phyloP scores from a whole-genome alignment of 257 asterid genomes.

The Salvia miltiorrhiza region DNA sequence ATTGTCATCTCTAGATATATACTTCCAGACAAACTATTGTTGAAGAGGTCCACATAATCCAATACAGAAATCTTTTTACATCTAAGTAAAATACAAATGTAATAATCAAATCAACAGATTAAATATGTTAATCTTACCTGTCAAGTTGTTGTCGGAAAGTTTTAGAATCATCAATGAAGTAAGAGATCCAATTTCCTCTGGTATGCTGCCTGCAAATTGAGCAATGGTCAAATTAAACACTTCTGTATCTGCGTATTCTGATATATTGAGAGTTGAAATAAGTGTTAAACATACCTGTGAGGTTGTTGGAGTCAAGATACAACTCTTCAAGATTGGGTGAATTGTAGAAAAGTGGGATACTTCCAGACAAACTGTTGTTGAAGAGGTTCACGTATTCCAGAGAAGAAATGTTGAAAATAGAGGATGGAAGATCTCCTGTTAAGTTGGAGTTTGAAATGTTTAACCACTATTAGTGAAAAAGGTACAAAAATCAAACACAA shows the following conservation, averaged over 20 bases:
- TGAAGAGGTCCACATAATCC: too few relatives aligned
- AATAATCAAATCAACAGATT: too few relatives aligned
- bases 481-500: too few relatives aligned
- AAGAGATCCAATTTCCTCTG: neutral
- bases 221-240: too few relatives aligned
- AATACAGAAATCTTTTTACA: too few relatives aligned
- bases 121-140: neutral
- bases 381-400: neutral
- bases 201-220: neutral
- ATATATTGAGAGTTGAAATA: too few relatives aligned
- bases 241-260: too few relatives aligned
- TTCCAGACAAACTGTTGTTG: neutral
- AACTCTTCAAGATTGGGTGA: neutral
- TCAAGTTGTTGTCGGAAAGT: neutral
- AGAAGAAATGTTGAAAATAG: neutral
- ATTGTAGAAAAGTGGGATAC: neutral
- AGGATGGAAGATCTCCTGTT: neutral
- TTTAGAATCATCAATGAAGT: neutral
- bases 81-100: too few relatives aligned
- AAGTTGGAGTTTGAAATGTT: neutral
- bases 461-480: too few relatives aligned
- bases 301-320: neutral
- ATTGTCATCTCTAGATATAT: too few relatives aligned
- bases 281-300: neutral
- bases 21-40: too few relatives aligned